phyloP scores from a whole-genome alignment of 2,329 filamentous ascomycete species.

The Hortaea werneckii region DNA sequence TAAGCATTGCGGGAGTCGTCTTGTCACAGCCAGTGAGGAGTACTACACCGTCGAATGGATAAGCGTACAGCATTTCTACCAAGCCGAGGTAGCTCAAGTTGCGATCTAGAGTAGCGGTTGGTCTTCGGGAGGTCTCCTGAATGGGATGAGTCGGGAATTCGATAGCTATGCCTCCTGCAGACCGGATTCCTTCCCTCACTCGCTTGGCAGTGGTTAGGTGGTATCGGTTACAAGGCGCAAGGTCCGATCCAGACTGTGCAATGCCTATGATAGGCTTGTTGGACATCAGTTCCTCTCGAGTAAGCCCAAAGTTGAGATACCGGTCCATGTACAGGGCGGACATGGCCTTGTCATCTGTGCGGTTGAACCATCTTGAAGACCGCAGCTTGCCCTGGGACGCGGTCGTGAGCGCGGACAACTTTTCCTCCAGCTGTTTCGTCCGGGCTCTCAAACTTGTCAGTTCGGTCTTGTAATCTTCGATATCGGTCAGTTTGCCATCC shows the following conservation, averaged over 20 bases:
- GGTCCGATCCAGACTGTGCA: slow-evolving; percentile 21
- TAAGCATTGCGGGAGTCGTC: slow-evolving; percentile 22
- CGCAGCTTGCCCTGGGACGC: slow-evolving; percentile 11
- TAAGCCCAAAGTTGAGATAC: slow-evolving; percentile 22
- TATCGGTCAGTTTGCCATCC: slow-evolving; percentile 12
- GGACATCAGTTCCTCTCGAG: slow-evolving; percentile 19
- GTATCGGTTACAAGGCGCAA: slow-evolving; percentile 22
- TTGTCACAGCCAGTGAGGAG: slow-evolving; percentile 23
- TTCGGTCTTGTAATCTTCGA: slow-evolving; percentile 23
- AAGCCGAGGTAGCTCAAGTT: slow-evolving; percentile 20
- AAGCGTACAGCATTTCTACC: slow-evolving; percentile 22
- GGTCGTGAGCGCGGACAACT: slow-evolving; percentile 14
- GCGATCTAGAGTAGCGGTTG: slow-evolving; percentile 21
- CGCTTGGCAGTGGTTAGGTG: slow-evolving; percentile 19
- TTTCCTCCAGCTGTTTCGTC: slow-evolving; percentile 19
- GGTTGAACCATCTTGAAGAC: slow-evolving; percentile 21
- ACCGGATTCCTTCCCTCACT: slow-evolving; percentile 21
- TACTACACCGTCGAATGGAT: slow-evolving; percentile 23
- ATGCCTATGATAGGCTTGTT: slow-evolving; percentile 23
- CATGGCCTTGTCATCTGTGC: slow-evolving; percentile 19
- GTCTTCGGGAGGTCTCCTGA: slow-evolving; percentile 19
- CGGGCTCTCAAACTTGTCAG: slow-evolving; percentile 18
- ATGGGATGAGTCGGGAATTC: slow-evolving; percentile 25
- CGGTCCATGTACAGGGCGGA: slow-evolving; percentile 23
- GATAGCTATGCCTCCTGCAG: slow-evolving; percentile 21